phyloP scores from a whole-genome alignment of 495 filamentous ascomycete species.

The Hypoxylon lenormandii region DNA sequence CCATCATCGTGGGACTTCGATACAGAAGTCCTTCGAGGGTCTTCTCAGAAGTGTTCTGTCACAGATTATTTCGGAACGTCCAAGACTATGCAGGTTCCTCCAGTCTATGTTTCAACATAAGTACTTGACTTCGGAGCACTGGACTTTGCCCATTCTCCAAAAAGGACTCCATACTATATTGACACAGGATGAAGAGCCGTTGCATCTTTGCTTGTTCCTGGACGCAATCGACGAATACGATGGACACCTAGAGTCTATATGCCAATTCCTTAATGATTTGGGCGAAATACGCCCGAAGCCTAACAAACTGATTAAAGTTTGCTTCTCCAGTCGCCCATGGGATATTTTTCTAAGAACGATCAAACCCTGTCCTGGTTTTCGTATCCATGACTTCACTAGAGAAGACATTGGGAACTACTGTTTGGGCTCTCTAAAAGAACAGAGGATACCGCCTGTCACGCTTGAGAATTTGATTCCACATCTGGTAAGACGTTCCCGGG shows the following conservation, averaged over 20 bases:
- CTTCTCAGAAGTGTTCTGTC: conserved; percentile 30
- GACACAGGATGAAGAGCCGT: conserved; percentile 10
- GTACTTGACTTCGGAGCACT: not conserved
- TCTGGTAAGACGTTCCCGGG: conserved; percentile 21
- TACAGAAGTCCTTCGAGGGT: conserved; percentile 42
- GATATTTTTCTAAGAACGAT: conserved; percentile 18
- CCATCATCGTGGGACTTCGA: conserved; percentile 28
- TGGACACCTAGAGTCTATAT: conserved; percentile 23
- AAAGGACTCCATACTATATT: conserved; percentile 14
- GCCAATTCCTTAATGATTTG: conserved; percentile 27
- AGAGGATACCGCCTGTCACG: conserved; percentile 5
- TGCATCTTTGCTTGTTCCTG: conserved; percentile 31
- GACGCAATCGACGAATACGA: conserved; percentile 42
- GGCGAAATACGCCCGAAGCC: not conserved
- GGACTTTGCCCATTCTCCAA: conserved; percentile 10
- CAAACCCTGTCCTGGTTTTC: conserved; percentile 11
- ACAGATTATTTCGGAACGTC: conserved; percentile 15
- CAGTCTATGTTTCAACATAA: not conserved
- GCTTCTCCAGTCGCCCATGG: conserved; percentile 41
- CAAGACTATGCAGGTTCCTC: not conserved
- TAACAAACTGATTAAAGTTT: conserved; percentile 20
- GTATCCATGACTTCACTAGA: conserved; percentile 36
- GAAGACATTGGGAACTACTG: conserved; percentile 43
- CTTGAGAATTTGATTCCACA: conserved; percentile 23
- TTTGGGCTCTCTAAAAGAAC: conserved; percentile 19